Base-by-base conservation (phyloP, 1,284 basidiomycete genomes). In the Moniliella sp. region DNA sequence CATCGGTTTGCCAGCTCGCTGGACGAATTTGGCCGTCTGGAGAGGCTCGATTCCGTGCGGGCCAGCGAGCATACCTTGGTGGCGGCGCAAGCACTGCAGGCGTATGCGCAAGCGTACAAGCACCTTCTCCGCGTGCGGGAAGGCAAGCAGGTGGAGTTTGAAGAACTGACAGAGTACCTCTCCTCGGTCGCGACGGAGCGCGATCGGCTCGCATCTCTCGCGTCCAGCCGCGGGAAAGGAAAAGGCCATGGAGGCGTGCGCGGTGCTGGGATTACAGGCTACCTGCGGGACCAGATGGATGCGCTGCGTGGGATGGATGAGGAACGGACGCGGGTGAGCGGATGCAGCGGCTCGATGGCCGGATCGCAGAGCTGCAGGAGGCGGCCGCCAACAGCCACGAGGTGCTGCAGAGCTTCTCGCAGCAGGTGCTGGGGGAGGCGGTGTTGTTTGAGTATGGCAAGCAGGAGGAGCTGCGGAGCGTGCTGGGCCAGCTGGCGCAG, bases 91-190 rank as follows among this genome's bases (percentile, higher is more conserved):
- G 83, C 84, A 1, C 67, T 94, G 4, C 67, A 86, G 4, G 72
- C 75, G 5, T 94, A 93, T 59, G 78, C 83, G 0, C 72, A 78
- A 45, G 75, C 82, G 15, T 88, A 94, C 50, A 74, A 80, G 31
- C 74, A 75, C 5, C 81, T 93, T 4, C 70, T 99, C 39, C 88
- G 82, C 61, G 69, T 93, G 19, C 75, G 91, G 28, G 91, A 97
- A 61, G 83, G 94, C 63, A 97, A 94, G 62, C 91, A 99, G 61
- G 73, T 94, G 33, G 88, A 99, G 60, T 93, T 94, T 47, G 88
- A 99, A 62, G 88, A 94, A 56, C 71, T 94, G 4, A 86, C 83
- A 4, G 80, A 84, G 35, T 97, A 97, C 61, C 69, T 99, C 4
- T 80, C 80, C 2, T 78, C 77, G 4, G 74, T 93, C 17, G 84